phyloP scores from a whole-genome alignment of 345 rosid genomes.

The Diplotaxis tenuifolia region DNA sequence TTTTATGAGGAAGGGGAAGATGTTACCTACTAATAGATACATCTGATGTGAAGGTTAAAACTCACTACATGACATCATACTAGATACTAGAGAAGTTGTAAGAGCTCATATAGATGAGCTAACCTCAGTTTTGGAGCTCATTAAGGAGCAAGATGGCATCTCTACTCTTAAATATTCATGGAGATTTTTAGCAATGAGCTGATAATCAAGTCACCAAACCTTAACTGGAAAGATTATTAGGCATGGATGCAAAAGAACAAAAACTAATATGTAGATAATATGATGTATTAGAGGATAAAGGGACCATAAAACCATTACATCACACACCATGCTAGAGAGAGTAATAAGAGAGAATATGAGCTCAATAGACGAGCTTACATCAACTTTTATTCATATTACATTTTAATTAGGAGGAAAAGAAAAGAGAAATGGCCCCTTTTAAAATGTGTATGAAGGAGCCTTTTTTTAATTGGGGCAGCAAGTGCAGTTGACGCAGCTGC shows the following conservation, averaged over 20 bases:
- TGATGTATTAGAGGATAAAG: constrained; percentile 20
- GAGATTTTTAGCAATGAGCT: background rate
- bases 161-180: background rate
- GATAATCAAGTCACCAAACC: background rate
- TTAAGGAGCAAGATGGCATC: background rate
- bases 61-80: background rate
- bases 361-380: constrained; percentile 4
- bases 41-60: background rate
- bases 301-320: constrained; percentile 11
- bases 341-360: constrained; percentile 11
- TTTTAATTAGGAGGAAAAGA: background rate
- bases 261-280: background rate
- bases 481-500: constrained; percentile 71
- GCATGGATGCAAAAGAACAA: background rate
- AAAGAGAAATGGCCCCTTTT: background rate
- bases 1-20: no score
- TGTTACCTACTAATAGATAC: no score
- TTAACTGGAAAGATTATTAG: background rate
- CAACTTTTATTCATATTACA: constrained; percentile 34
- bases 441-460: background rate
- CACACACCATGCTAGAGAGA: constrained; percentile 23
- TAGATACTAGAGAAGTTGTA: background rate
- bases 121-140: background rate
- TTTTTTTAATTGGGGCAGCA: constrained; percentile 41
- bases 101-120: background rate